Evolutionary conservation across 345 rosid genomes (phyloP).

Genomic region (Euphorbia peplus): DNA sequence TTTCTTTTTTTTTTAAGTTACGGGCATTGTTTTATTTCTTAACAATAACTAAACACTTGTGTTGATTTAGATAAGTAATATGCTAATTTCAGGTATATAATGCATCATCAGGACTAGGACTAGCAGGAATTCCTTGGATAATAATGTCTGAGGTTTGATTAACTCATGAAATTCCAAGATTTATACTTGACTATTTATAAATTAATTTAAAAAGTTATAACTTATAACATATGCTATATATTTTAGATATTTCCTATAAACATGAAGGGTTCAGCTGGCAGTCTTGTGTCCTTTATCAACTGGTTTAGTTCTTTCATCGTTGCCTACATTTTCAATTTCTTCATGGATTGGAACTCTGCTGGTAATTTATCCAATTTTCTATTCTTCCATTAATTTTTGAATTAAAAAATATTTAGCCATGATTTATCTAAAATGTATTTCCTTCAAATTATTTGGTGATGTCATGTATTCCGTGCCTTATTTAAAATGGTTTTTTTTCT

Average conservation of each 20-base stretch:
- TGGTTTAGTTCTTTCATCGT: constrained; percentile 80
- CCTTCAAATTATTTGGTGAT: no score
- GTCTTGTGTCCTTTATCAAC: constrained; percentile 68
- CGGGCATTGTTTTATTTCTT: no score
- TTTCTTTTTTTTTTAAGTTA: not conserved
- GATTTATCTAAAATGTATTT: not conserved
- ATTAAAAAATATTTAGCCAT: no score
- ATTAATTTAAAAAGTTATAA: no score
- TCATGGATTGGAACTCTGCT: constrained; percentile 45
- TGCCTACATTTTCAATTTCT: constrained; percentile 61
- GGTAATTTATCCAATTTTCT: constrained; percentile 21
- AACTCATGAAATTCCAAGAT: not conserved
- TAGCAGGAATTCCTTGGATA: constrained; percentile 68
- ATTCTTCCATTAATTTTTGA: not conserved
- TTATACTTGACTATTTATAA: no score
- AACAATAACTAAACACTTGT: not conserved
- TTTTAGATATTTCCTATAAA: constrained; percentile 75
- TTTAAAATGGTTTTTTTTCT: no score
- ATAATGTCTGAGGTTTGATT: constrained; percentile 59
- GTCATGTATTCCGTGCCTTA: no score
- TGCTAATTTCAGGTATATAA: constrained; percentile 30
- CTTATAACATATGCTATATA: no score
- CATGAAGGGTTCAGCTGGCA: constrained; percentile 79
- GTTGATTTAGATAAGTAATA: not conserved
- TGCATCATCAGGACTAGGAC: constrained; percentile 48